phyloP scores from a whole-genome alignment of 2,329 filamentous ascomycete species.

The Graphilbum fragrans region DNA sequence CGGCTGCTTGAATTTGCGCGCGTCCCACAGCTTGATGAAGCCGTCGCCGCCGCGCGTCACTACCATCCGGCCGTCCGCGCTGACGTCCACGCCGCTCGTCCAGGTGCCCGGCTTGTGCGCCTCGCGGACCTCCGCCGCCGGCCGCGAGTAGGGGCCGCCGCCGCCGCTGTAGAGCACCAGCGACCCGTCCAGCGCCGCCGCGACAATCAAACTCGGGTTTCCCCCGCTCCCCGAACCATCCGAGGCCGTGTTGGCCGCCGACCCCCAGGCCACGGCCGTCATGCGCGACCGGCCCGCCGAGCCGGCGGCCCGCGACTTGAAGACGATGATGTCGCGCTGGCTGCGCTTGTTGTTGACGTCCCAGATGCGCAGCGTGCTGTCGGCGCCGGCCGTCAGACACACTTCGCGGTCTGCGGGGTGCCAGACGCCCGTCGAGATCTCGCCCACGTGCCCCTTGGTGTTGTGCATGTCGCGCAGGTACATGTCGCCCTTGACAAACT shows the following conservation, averaged over 20 bases:
- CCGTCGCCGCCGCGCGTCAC: slow-evolving; percentile 87
- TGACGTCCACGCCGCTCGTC: slow-evolving; percentile 88
- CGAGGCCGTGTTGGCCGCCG: slow-evolving; percentile 48
- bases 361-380: slow-evolving; percentile 95
- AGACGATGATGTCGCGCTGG: slow-evolving; percentile 89
- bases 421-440: slow-evolving; percentile 83
- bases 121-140: slow-evolving; percentile 69
- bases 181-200: slow-evolving; percentile 77
- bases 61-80: slow-evolving; percentile 77
- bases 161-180: slow-evolving; percentile 87
- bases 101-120: slow-evolving; percentile 77
- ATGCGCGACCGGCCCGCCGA: slow-evolving; percentile 85
- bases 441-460: slow-evolving; percentile 91
- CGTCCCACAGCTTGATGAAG: slow-evolving; percentile 93
- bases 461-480: slow-evolving; percentile 95
- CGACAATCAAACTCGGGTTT: slow-evolving; percentile 54
- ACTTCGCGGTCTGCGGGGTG: slow-evolving; percentile 75
- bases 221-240: slow-evolving; percentile 20
- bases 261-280: slow-evolving; percentile 83
- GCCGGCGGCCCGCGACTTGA: slow-evolving; percentile 84
- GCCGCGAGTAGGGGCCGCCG: slow-evolving; percentile 73
- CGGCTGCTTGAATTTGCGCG: slow-evolving; percentile 84
- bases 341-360: slow-evolving; percentile 82
- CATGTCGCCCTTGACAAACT: slow-evolving; percentile 97
- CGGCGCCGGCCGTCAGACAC: slow-evolving; percentile 83